These are phyloP conservation scores for Aspergillus transmontanensis DNA, from an alignment of 2,329 filamentous ascomycete species.

Conservation along the genomic window DNA sequence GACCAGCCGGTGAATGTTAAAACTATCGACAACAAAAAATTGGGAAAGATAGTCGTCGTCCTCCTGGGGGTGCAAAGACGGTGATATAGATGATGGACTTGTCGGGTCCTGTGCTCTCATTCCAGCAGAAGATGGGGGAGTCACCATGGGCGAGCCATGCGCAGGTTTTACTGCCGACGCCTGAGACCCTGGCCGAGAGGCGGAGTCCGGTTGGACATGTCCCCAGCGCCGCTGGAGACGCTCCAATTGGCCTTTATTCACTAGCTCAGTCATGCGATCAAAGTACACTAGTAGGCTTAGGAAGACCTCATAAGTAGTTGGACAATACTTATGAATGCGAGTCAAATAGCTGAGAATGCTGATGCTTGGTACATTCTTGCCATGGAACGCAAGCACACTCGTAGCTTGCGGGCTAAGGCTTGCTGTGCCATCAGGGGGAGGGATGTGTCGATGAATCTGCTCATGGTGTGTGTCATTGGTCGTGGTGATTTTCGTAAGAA, in stretches of 20 bases:
- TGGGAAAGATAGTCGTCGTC: constrained; percentile 61
- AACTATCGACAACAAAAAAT: constrained; percentile 96
- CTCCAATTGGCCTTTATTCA: constrained; percentile 78
- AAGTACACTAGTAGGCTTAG: constrained; percentile 95
- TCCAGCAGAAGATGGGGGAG: constrained; percentile 38
- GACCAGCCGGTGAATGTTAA: constrained; percentile 95
- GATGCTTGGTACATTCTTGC: constrained; percentile 96
- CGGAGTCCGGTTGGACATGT: constrained; percentile 18
- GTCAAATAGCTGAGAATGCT: constrained; percentile 94
- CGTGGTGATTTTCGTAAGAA: constrained; percentile 94
- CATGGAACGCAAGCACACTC: constrained; percentile 90
- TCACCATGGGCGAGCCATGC: constrained; percentile 35
- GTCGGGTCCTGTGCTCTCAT: constrained; percentile 39
- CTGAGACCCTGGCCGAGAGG: constrained; percentile 21
- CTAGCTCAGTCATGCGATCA: constrained; percentile 95
- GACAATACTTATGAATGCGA: constrained; percentile 97
- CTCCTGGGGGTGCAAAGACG: constrained; percentile 39
- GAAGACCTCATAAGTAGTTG: constrained; percentile 97
- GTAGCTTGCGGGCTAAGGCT: constrained; percentile 65
- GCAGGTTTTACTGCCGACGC: constrained; percentile 21
- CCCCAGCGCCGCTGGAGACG: constrained; percentile 47
- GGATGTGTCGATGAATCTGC: constrained; percentile 75
- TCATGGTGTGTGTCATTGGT: constrained; percentile 96
- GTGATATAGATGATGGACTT: constrained; percentile 35
- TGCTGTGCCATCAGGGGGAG: constrained; percentile 60